phyloP scores from a whole-genome alignment of 257 asterid species.

The Asclepias syriaca region DNA sequence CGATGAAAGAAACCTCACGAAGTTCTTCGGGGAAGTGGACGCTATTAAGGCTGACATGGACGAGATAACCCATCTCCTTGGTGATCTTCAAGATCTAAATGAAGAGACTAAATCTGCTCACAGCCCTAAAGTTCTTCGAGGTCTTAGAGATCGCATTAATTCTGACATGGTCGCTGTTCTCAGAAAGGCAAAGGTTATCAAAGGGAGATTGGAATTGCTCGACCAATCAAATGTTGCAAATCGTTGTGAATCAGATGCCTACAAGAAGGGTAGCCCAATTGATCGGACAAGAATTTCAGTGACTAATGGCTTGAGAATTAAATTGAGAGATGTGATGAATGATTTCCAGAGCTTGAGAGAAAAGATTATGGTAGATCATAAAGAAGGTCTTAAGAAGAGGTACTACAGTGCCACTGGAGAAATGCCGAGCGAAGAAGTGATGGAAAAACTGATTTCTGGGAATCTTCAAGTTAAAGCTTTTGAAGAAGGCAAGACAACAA shows the following conservation, averaged over 20 bases:
- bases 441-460: conserved; percentile 46
- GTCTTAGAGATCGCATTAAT: conserved; percentile 56
- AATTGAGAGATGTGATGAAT: conserved; percentile 55
- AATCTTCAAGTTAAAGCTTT: conserved; percentile 23
- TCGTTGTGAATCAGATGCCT: conserved; percentile 23
- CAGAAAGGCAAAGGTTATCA: conserved; percentile 55
- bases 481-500: conserved; percentile 37
- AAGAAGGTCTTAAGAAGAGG: conserved; percentile 45
- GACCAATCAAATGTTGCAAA: conserved; percentile 53
- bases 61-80: conserved; percentile 52
- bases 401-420: conserved; percentile 41
- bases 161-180: conserved; percentile 55
- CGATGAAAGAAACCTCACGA: conserved; percentile 47
- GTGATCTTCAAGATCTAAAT: conserved; percentile 61
- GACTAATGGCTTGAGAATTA: conserved; percentile 59
- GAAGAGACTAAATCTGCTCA: conserved; percentile 45
- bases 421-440: conserved; percentile 46
- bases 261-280: conserved; percentile 45
- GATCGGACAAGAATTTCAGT: conserved; percentile 66
- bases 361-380: conserved; percentile 47
- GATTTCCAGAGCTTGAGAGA: conserved; percentile 68
- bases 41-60: conserved; percentile 60
- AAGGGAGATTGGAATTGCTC: conserved; percentile 53
- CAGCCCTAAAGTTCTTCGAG: conserved; percentile 52
- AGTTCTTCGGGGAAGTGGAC: conserved; percentile 57